Base-by-base conservation (phyloP, 2,329 filamentous ascomycete genomes). In the Domatiomyces catenatus region DNA sequence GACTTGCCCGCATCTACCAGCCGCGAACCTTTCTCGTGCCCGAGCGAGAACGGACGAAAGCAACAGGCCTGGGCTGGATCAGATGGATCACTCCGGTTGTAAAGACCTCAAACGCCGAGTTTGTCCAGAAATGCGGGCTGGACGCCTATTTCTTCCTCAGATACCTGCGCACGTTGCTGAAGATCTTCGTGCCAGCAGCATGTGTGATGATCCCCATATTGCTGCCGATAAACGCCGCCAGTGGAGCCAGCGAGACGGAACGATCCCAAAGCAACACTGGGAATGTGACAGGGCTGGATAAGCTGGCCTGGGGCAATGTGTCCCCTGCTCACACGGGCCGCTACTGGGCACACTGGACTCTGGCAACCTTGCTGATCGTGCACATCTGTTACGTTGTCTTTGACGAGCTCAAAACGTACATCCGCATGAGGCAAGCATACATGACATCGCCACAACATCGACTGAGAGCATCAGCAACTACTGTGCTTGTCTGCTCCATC, bases 61-160 rank as follows among this genome's bases (percentile, higher is more conserved):
- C 84, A 1, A 85, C 86, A 1, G 84, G 84, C 0, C 68, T 59
- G 63, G 76, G 66, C 64, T 71, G 75, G 22, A 70, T 73, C 52
- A 66, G 64, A 59, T 79, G 76, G 76, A 66, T 77, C 47, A 62
- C 64, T 12, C 74, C 75, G 2, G 73, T 71, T 56, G 94, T 74
- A 73, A 85, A 69, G 66, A 81, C 70, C 69, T 86, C 69, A 66
- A 79, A 72, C 76, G 86, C 86, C 10, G 86, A 94, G 59, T 80
- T 98, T 58, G 94, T 98, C 60, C 83, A 90, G 49, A 94, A 95
- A 67, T 95, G 90, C 59, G 92, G 92, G 17, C 77, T 98, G 8
- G 92, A 98, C 64, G 88, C 90, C 61, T 98, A 94, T 69, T 94
- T 96, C 71, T 98, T 98, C 66, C 75, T 98, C 1, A 84, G 93